Conservation (phyloP, 176 grass and related monocot species). For the Thalia dealbata region DNA sequence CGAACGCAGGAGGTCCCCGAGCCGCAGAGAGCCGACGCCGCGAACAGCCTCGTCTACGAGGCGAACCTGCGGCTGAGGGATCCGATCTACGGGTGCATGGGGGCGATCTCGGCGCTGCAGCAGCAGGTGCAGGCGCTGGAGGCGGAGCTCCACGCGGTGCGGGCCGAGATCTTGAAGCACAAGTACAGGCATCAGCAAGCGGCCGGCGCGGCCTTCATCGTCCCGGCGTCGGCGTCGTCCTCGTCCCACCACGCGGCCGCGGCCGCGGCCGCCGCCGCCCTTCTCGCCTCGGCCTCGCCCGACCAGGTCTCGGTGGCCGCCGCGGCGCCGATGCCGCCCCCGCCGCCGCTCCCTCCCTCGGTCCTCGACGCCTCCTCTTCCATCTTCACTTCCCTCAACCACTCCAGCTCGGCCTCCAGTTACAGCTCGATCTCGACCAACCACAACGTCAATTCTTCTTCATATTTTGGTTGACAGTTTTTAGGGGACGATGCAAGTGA, state of each 20-base stretch:
- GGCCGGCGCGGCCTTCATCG: background rate
- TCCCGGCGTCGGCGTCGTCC: no score
- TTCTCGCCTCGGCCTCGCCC: background rate
- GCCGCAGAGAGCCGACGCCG: constrained; percentile 61
- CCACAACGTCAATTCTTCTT: constrained; percentile 37
- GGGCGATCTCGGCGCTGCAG: constrained; percentile 63
- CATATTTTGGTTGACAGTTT: constrained; percentile 63
- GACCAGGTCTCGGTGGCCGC: constrained; percentile 23
- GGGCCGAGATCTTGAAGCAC: constrained; percentile 75
- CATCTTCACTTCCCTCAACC: constrained; percentile 22
- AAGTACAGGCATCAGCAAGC: constrained; percentile 37
- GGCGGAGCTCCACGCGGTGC: constrained; percentile 62
- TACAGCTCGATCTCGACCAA: constrained; percentile 48
- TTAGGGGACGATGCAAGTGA: background rate
- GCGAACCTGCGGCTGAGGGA: constrained; percentile 71
- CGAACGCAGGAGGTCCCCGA: constrained; percentile 62
- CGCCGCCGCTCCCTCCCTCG: background rate
- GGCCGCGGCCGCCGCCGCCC: constrained; percentile 4
- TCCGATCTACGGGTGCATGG: constrained; percentile 91
- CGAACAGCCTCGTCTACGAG: constrained; percentile 93
- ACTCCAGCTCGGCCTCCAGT: constrained; percentile 13
- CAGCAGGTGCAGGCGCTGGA: constrained; percentile 67
- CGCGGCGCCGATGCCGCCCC: background rate
- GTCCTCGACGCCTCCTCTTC: constrained; percentile 16
- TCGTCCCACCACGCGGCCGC: background rate